phyloP scores from a whole-genome alignment of 306 rosid species.

The Sophora flavescens region DNA sequence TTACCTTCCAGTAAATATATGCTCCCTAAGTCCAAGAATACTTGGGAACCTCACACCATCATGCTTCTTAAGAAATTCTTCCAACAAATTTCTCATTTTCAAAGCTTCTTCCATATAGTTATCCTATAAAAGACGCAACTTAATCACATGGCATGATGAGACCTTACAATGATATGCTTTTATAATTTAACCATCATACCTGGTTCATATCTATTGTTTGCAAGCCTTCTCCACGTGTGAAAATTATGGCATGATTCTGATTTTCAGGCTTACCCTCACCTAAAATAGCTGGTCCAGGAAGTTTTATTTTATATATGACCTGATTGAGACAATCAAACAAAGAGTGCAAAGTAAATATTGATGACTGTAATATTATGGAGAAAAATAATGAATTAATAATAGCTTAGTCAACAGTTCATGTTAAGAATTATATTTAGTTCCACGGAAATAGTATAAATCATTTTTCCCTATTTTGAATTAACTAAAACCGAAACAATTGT shows the following conservation, averaged over 20 bases:
- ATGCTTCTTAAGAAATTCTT: constrained; percentile 91
- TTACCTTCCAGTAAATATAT: constrained; percentile 97
- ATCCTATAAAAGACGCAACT: constrained; percentile 61
- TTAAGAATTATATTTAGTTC: constrained; percentile 29
- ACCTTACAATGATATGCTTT: constrained; percentile 1
- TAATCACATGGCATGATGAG: constrained; percentile 35
- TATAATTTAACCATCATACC: constrained; percentile 55
- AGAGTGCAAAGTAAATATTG: neutral
- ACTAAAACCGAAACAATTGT: neutral
- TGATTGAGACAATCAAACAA: constrained; percentile 44
- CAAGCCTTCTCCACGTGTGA: constrained; percentile 98
- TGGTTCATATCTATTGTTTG: constrained; percentile 99
- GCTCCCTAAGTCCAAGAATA: constrained; percentile 97
- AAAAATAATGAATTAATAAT: neutral
- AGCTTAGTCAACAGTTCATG: constrained; percentile 7
- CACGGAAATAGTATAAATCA: neutral
- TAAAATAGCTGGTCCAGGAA: constrained; percentile 95
- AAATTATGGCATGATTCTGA: constrained; percentile 97
- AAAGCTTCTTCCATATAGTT: constrained; percentile 99
- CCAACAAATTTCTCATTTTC: constrained; percentile 94
- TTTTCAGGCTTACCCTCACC: constrained; percentile 99
- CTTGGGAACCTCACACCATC: constrained; percentile 92
- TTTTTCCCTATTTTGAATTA: constrained; percentile 9
- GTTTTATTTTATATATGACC: constrained; percentile 93
- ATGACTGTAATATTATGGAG: neutral